These are phyloP conservation scores for Yarrowia sp. DNA, from an alignment of 805 yeast species.

Conservation along the genomic window DNA sequence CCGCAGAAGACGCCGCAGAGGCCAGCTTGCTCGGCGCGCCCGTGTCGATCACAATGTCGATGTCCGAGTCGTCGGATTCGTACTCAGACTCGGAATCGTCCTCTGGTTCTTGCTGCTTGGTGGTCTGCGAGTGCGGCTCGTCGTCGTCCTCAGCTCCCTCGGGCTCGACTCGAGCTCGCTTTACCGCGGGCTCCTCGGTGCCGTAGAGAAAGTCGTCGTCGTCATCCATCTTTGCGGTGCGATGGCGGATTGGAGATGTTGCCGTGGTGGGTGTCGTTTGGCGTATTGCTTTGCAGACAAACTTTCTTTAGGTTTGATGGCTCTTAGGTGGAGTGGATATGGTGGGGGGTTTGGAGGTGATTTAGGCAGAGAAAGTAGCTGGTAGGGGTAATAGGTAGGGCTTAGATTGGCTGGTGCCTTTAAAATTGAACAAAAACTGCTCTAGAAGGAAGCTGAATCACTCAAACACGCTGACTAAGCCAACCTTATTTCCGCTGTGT, in stretches of 20 bases:
- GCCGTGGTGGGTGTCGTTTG: constrained; percentile 12
- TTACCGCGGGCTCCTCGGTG: constrained; percentile 21
- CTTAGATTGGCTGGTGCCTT: no score
- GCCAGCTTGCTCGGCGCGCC: constrained; percentile 9
- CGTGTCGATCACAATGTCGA: constrained; percentile 24
- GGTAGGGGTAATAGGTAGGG: no score
- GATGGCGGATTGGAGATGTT: constrained; percentile 9
- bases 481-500: neutral
- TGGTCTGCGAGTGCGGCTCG: constrained; percentile 33
- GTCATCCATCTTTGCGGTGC: constrained; percentile 26
- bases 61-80: constrained; percentile 28
- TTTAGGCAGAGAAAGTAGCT: no score
- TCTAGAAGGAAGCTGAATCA: neutral
- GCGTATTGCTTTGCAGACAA: constrained; percentile 25
- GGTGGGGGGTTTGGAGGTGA: no score
- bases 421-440: neutral
- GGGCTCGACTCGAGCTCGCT: constrained; percentile 25
- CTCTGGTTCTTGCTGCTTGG: constrained; percentile 27
- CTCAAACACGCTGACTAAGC: neutral
- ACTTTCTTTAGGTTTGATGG: constrained; percentile 16
- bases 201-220: constrained; percentile 30
- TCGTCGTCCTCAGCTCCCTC: constrained; percentile 32
- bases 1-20: constrained; percentile 29
- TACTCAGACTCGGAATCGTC: constrained; percentile 30
- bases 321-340: no score